Conservation (phyloP, 1,284 basidiomycete species). For the Porodaedalea pini region DNA sequence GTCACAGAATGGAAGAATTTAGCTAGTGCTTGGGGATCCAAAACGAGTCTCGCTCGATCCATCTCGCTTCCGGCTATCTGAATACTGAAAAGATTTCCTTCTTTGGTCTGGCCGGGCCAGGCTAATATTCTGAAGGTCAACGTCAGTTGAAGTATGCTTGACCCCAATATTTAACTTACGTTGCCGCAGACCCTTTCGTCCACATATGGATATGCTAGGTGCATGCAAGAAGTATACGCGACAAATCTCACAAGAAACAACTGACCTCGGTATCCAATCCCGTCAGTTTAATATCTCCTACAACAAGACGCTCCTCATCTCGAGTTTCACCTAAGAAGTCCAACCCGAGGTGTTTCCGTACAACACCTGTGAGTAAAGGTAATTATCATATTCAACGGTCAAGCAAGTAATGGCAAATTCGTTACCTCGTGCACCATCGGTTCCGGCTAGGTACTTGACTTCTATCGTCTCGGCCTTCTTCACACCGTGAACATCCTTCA, state of each 20-base stretch:
- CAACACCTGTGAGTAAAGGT: slow-evolving; percentile 24
- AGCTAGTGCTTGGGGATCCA: too few species aligned
- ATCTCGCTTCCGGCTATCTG: too few species aligned
- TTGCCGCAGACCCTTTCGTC: background rate
- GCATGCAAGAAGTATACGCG: background rate
- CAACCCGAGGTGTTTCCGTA: slow-evolving; percentile 40
- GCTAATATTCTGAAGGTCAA: too few species aligned
- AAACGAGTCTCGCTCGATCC: too few species aligned
- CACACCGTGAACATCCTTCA: background rate
- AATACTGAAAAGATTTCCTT: too few species aligned
- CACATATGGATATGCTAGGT: background rate
- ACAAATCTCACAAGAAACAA: background rate
- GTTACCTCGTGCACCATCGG: slow-evolving; percentile 38
- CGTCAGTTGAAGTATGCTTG: too few species aligned
- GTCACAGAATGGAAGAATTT: too few species aligned
- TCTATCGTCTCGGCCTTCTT: slow-evolving; percentile 4
- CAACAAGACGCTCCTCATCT: slow-evolving; percentile 25
- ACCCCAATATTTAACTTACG: background rate
- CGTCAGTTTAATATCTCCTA: slow-evolving; percentile 3
- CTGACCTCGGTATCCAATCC: slow-evolving; percentile 1
- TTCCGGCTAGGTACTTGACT: slow-evolving; percentile 30
- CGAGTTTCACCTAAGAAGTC: slow-evolving; percentile 43
- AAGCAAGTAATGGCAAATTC: background rate
- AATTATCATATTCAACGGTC: background rate
- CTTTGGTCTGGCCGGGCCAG: too few species aligned